phyloP scores from a whole-genome alignment of 2,329 filamentous ascomycete species.

The Tolypocladium tundrense region DNA sequence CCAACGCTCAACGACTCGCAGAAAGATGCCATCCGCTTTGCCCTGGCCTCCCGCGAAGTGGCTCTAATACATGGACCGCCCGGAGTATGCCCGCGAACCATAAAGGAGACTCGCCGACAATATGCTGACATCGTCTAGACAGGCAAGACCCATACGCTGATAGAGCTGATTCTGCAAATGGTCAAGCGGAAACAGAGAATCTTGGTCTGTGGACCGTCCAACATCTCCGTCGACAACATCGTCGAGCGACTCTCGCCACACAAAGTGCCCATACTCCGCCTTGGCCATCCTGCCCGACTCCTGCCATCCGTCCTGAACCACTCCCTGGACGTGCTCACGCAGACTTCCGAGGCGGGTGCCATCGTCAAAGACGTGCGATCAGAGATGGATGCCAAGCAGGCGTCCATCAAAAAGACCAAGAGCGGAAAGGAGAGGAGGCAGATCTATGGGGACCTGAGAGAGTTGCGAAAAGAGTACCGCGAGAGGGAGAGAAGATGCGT shows the following conservation, averaged over 20 bases:
- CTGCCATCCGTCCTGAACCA: constrained; percentile 81
- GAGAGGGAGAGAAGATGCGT: constrained; percentile 78
- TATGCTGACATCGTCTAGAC: constrained; percentile 40
- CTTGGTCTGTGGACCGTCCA: constrained; percentile 91
- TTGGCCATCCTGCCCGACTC: constrained; percentile 86
- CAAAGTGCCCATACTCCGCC: constrained; percentile 75
- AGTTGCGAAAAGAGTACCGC: constrained; percentile 78
- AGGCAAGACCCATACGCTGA: constrained; percentile 92
- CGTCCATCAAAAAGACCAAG: constrained; percentile 77
- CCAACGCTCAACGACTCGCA: constrained; percentile 54
- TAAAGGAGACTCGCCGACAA: background rate
- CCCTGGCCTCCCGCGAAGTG: constrained; percentile 69
- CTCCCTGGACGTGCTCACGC: constrained; percentile 82
- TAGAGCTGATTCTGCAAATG: constrained; percentile 90
- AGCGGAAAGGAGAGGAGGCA: constrained; percentile 67
- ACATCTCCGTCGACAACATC: constrained; percentile 97
- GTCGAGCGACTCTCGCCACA: constrained; percentile 81
- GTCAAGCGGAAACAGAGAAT: constrained; percentile 63
- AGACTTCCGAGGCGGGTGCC: constrained; percentile 77
- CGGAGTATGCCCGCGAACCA: constrained; percentile 40
- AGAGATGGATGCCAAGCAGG: constrained; percentile 89
- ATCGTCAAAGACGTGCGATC: constrained; percentile 84
- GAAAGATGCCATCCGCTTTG: constrained; percentile 67
- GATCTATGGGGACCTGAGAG: constrained; percentile 78
- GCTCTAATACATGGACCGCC: constrained; percentile 91